These are phyloP conservation scores for Didymella sp. DNA, from an alignment of 2,329 filamentous ascomycete species.

Conservation along the genomic window DNA sequence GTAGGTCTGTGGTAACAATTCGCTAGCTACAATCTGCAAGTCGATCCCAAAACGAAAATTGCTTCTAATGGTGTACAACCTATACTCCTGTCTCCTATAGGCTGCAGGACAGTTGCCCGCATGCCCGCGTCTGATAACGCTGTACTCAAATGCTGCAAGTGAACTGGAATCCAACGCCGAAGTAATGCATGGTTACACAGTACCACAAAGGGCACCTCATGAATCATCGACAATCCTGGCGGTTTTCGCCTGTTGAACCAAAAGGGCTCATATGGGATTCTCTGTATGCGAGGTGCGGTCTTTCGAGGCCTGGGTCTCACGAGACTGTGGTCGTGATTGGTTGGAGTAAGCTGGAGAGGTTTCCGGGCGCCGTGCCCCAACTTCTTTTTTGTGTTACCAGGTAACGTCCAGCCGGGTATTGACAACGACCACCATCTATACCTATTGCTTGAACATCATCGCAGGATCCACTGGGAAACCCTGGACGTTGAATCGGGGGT, in stretches of 20 bases:
- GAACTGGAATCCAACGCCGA: not conserved
- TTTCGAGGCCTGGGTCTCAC: conserved; percentile 7
- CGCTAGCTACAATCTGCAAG: not conserved
- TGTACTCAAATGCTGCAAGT: conserved; percentile 4
- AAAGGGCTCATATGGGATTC: conserved; percentile 1
- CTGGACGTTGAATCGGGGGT: conserved; percentile 43
- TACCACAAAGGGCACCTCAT: conserved; percentile 1
- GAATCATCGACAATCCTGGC: conserved; percentile 6
- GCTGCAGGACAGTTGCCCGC: not conserved
- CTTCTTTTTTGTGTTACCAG: conserved; percentile 9
- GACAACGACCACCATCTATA: conserved; percentile 2
- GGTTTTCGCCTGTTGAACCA: not conserved
- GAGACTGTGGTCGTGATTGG: conserved; percentile 8
- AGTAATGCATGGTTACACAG: conserved; percentile 4
- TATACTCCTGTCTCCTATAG: not conserved
- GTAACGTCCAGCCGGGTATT: conserved; percentile 3
- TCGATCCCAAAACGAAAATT: conserved; percentile 1
- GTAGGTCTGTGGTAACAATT: not conserved
- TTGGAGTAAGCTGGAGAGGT: not conserved
- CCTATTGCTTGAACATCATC: conserved; percentile 44
- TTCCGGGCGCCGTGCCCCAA: conserved; percentile 6
- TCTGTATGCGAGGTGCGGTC: conserved; percentile 4
- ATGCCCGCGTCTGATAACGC: conserved; percentile 2
- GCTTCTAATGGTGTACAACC: conserved; percentile 2
- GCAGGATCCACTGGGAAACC: conserved; percentile 45